Evolutionary conservation across 352 stramenopile species (phyloP).

Genomic region (Globisporangium nodosum): DNA sequence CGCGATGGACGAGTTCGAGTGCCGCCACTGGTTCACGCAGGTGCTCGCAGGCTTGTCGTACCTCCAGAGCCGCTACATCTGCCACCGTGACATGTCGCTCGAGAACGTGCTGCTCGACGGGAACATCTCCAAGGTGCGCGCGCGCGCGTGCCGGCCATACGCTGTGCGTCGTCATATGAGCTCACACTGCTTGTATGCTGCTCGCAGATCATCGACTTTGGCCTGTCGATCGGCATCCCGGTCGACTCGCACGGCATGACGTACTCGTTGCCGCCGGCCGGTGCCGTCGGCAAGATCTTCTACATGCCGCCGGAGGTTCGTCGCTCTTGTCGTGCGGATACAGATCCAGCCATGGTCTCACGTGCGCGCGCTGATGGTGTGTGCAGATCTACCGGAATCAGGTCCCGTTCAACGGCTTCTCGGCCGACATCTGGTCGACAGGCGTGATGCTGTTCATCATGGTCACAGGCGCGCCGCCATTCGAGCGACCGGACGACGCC

Average conservation of each 20-base stretch:
- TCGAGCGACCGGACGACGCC: constrained; percentile 78
- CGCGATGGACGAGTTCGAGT: constrained; percentile 71
- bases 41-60: constrained; percentile 75
- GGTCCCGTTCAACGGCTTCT: constrained; percentile 88
- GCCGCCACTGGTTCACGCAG: constrained; percentile 82
- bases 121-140: constrained; percentile 69
- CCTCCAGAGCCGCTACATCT: constrained; percentile 81
- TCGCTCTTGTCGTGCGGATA: background rate
- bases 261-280: constrained; percentile 73
- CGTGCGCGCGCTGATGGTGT: background rate
- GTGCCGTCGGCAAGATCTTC: constrained; percentile 86
- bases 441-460: constrained; percentile 95
- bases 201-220: constrained; percentile 83
- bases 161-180: background rate
- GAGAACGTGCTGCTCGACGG: constrained; percentile 84
- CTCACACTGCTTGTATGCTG: background rate
- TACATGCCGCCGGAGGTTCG: constrained; percentile 85
- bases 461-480: constrained; percentile 89
- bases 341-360: background rate
- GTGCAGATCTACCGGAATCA: constrained; percentile 84
- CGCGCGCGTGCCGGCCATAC: too few species aligned
- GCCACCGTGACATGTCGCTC: constrained; percentile 85
- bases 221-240: constrained; percentile 77
- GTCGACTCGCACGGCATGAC: constrained; percentile 83
- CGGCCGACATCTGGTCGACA: constrained; percentile 92